These are phyloP conservation scores for Euptelea pleiosperma DNA, from an alignment of 164 flowering plant species.

Conservation along the genomic window DNA sequence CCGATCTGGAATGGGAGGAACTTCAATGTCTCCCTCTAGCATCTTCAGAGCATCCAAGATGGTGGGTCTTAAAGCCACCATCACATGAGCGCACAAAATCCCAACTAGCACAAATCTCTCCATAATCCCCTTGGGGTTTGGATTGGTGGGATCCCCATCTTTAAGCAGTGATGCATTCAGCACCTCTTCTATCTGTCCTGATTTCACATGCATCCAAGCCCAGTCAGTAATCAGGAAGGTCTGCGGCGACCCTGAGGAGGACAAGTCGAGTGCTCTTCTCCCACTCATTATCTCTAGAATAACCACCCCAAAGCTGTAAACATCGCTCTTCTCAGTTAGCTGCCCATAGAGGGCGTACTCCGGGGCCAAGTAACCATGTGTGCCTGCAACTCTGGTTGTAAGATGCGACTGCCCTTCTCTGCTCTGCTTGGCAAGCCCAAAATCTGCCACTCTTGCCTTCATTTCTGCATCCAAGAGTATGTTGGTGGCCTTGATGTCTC, in stretches of 20 bases:
- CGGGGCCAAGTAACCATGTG: conserved; percentile 85
- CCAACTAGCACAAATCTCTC: conserved; percentile 75
- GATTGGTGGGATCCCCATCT: conserved; percentile 23
- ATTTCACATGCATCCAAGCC: conserved; percentile 75
- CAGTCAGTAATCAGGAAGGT: conserved; percentile 70
- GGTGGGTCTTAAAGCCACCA: conserved; percentile 83
- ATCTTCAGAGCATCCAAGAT: conserved; percentile 70
- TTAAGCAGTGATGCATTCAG: conserved; percentile 45
- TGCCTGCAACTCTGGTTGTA: conserved; percentile 81
- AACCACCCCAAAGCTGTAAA: conserved; percentile 81
- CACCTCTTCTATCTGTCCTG: conserved; percentile 47
- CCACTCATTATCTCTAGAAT: conserved; percentile 77
- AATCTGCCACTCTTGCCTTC: conserved; percentile 82
- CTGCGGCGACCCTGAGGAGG: conserved; percentile 30
- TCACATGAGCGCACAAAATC: conserved; percentile 79
- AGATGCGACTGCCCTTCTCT: conserved; percentile 83
- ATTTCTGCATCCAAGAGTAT: conserved; percentile 67
- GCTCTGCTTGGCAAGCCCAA: conserved; percentile 69
- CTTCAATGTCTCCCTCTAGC: conserved; percentile 86
- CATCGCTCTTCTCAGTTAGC: conserved; percentile 84
- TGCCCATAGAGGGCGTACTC: conserved; percentile 90
- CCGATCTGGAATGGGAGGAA: conserved; percentile 72
- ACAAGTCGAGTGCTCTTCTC: conserved; percentile 72
- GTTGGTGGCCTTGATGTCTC: conserved; percentile 84
- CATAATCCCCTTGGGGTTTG: conserved; percentile 56